A percentile compares a stretch with the other conserved stretches of the same genome.
Conservation (phyloP, 306 rosid genomes). For the Medicago ruthenica region DNA sequence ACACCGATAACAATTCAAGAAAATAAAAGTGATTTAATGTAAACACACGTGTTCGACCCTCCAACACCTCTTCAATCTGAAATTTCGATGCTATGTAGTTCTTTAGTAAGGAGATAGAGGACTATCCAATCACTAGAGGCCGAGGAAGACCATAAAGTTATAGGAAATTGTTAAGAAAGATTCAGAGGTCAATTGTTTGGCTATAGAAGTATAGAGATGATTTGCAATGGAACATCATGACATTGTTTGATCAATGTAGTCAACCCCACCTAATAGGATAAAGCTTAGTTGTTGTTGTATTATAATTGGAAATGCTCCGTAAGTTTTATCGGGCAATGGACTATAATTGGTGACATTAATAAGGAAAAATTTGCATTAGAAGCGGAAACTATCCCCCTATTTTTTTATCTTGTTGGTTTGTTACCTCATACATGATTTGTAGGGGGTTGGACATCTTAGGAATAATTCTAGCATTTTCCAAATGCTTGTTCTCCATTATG, state of each 20-base stretch:
- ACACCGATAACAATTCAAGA: no score
- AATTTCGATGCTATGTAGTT: no score
- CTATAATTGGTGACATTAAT: neutral
- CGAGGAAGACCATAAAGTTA: neutral
- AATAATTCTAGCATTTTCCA: neutral
- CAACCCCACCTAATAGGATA: neutral
- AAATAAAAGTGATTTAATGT: no score
- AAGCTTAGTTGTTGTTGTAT: neutral
- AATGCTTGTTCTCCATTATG: neutral
- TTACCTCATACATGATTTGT: neutral
- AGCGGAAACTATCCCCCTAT: neutral
- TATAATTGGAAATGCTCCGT: neutral
- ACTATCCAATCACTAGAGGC: neutral
- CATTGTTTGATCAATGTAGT: neutral
- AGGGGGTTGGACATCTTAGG: neutral
- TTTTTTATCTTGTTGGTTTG: neutral
- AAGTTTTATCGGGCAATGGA: slow-evolving; percentile 11
- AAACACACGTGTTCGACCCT: no score
- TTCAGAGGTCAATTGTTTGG: neutral
- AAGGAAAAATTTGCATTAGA: neutral
- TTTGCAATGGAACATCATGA: neutral
- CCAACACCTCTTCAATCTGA: no score
- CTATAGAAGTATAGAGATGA: neutral
- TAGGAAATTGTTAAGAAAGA: neutral
- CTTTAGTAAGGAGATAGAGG: neutral